phyloP scores from a whole-genome alignment of 805 yeast species.

The Candida stauntonica region DNA sequence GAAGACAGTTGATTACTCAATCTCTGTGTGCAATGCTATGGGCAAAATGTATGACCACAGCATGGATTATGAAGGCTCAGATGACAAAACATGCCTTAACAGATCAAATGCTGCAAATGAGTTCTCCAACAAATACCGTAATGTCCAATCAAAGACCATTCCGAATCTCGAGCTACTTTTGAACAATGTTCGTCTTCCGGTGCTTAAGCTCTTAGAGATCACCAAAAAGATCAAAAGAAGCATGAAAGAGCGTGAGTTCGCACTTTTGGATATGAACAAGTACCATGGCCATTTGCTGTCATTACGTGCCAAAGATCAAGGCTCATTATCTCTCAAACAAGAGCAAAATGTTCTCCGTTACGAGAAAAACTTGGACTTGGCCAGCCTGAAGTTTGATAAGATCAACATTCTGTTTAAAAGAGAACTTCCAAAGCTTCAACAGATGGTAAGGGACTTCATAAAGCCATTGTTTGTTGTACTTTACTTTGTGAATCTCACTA shows the following conservation, averaged over 20 bases:
- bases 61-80: neutral
- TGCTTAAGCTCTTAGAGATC: conserved; percentile 12
- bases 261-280: conserved; percentile 37
- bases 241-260: conserved; percentile 30
- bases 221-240: conserved; percentile 28
- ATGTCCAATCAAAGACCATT: conserved; percentile 1
- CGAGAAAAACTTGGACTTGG: conserved; percentile 29
- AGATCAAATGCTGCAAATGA: neutral
- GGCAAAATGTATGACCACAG: conserved; percentile 11
- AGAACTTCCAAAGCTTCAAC: conserved; percentile 44
- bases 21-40: conserved; percentile 5
- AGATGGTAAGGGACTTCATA: conserved; percentile 30
- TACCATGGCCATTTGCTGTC: conserved; percentile 23
- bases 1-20: conserved; percentile 9
- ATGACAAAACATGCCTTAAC: neutral
- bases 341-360: conserved; percentile 32
- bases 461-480: conserved; percentile 28
- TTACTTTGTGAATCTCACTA: conserved; percentile 36
- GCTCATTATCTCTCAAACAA: conserved; percentile 33
- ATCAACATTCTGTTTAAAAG: conserved; percentile 37
- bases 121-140: conserved; percentile 11
- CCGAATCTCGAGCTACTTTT: conserved; percentile 27
- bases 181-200: conserved; percentile 23
- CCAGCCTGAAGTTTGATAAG: conserved; percentile 33
- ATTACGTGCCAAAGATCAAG: conserved; percentile 20